Evolutionary conservation across 2,329 filamentous ascomycete species (phyloP), one percentile per base, ranked within the genome.

Genomic region (Alternaria sp.): DNA sequence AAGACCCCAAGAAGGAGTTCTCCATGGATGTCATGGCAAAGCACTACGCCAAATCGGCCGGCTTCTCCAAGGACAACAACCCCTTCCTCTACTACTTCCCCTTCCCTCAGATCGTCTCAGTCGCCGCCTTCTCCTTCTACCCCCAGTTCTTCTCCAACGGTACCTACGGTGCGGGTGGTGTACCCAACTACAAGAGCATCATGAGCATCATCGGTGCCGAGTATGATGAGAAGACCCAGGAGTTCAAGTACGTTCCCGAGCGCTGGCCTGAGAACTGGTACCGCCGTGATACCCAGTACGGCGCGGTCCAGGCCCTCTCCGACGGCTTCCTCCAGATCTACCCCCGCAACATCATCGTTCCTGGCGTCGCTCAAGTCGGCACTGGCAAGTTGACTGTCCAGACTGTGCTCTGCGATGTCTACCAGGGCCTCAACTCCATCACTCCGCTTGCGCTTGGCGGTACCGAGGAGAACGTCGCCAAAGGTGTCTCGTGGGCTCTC

Each of bases 181-280:
- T 80, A 25, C 67, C 78, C 43, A 80, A 71, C 50, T 67, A 70
- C 45, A 62, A 72, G 50, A 68, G 76, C 43, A 79, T 78, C 6
- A 73, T 86, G 58, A 81, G 79, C 57, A 81, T 78, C 67, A 85
- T 86, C 70, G 86, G 80, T 61, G 83, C 77, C 6, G 79, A 86
- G 28, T 79, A 81, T 23, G 80, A 80, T 21, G 64, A 74, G 40
- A 73, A 79, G 6, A 76, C 83, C 5, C 80, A 78, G 9, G 77
- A 81, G 51, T 85, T 85, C 69, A 81, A 80, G 15, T 74, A 80
- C 19, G 85, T 85, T 19, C 81, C 81, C 66, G 85, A 87, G 67
- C 79, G 80, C 12, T 86, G 86, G 58, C 85, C 85, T 0, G 80
- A 84, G 49, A 86, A 86, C 74, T 87, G 84, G 82, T 87, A 84